Conservation (phyloP, 495 filamentous ascomycete species). For the Penicillium arizonense region DNA sequence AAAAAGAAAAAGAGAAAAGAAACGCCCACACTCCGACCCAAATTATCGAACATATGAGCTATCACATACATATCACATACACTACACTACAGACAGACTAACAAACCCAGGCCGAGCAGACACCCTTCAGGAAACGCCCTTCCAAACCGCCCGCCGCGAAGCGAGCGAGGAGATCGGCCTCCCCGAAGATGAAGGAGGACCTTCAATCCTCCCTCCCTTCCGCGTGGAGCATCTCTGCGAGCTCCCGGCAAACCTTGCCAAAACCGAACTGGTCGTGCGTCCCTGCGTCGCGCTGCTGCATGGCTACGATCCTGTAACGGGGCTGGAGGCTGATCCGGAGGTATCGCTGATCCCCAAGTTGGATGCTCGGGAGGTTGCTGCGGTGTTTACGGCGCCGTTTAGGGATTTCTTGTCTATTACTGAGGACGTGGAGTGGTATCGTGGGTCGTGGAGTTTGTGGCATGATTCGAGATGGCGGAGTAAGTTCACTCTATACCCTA, state of each 20-base stretch:
- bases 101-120: conserved; percentile 47
- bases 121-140: conserved; percentile 47
- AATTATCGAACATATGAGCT: not conserved
- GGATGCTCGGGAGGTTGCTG: conserved; percentile 82
- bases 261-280: conserved; percentile 76
- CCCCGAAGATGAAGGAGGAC: conserved; percentile 56
- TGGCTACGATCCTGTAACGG: conserved; percentile 44
- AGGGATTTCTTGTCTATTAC: conserved; percentile 59
- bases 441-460: conserved; percentile 55
- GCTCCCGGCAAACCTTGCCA: conserved; percentile 75
- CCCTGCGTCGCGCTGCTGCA: conserved; percentile 85
- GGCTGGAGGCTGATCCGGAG: conserved; percentile 53
- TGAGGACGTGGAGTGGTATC: conserved; percentile 54
- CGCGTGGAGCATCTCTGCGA: conserved; percentile 80
- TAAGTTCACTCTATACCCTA: conserved; percentile 18
- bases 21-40: too few species aligned
- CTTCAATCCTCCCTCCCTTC: conserved; percentile 77
- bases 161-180: conserved; percentile 90
- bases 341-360: conserved; percentile 72
- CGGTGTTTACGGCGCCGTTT: conserved; percentile 86
- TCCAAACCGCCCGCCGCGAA: conserved; percentile 82
- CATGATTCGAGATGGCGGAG: conserved; percentile 65
- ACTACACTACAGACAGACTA: not conserved
- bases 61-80: not conserved
- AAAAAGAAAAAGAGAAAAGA: not conserved